Base-by-base conservation (phyloP, 176 grass and related monocot genomes). In the Aechmea fasciata region DNA sequence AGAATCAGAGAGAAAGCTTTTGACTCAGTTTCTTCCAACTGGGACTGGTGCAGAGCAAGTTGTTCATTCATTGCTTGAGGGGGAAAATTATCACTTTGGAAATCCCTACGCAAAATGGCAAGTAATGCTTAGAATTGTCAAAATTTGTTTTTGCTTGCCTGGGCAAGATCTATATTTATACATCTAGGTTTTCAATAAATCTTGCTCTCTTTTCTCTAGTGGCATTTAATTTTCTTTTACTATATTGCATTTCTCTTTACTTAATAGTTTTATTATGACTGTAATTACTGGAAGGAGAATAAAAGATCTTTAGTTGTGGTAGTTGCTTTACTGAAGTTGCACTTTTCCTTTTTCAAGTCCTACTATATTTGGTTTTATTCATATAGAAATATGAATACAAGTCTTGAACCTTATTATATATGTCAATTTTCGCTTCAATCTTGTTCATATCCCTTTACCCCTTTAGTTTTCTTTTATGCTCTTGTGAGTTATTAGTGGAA, bases 1-100 rank as follows among this genome's bases (percentile, higher is more conserved):
- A 63, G 86, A 96, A 57, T 65, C 70, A 10, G 81, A 92, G 48
- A 90, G 86, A 71, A 71, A 76, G 11, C 83, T 87, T 75, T 85
- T 96, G 13, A 80, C 53, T 33, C 78, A 82, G 61, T 96, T 89
- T 69, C 81, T 87, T 66, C 83, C 81, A 69, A 83, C 57, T 49
- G 81, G 77, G 33, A 74, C 18, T 54, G 74, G 83, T 72, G 72
- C 67, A 69, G 76, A 86, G 70, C 81, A 92, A 86, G 83, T 51
- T 47, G 68, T 92, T 69, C 52, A 73, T 69, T 69, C 57, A 51
- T 75, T 92, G 69, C 81, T 85, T 69, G 64, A 73, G 48, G 78
- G 83, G 68, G 70, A 78, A 57, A 78, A 81, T 70, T 53, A 74
- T 57, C 79, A 87, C 57, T 87, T 87, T 68, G 82, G 81, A 54